phyloP scores from a whole-genome alignment of 805 yeast genomes.

The Barnettozyma wickerhamii region DNA sequence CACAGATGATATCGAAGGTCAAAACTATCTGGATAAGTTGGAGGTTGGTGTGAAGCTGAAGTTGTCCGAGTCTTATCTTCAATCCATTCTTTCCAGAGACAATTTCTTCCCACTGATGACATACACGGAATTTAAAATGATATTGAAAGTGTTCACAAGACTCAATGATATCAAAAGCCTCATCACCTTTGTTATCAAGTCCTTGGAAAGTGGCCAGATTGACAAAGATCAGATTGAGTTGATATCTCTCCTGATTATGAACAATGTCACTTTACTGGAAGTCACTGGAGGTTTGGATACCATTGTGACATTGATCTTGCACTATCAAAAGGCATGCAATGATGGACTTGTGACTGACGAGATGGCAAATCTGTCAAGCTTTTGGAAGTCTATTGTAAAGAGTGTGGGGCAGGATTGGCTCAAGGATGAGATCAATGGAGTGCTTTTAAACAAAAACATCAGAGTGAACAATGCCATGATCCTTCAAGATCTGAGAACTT shows the following conservation, averaged over 20 bases:
- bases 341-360: neutral
- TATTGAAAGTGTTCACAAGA: slow-evolving; percentile 11
- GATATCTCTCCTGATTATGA: slow-evolving; percentile 6
- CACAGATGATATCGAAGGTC: slow-evolving; percentile 18
- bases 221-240: slow-evolving; percentile 18
- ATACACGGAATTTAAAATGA: slow-evolving; percentile 30
- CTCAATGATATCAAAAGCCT: slow-evolving; percentile 27
- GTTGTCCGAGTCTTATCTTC: slow-evolving; percentile 30
- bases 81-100: slow-evolving; percentile 18
- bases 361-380: slow-evolving; percentile 6
- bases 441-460: slow-evolving; percentile 3
- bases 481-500: neutral
- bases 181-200: slow-evolving; percentile 10
- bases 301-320: slow-evolving; percentile 10
- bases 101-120: slow-evolving; percentile 35
- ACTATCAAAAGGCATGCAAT: slow-evolving; percentile 3
- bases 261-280: neutral
- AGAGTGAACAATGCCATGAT: neutral
- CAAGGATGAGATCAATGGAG: slow-evolving; percentile 6
- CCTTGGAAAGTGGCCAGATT: slow-evolving; percentile 16
- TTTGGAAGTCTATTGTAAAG: slow-evolving; percentile 3
- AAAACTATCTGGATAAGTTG: slow-evolving; percentile 21
- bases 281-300: slow-evolving; percentile 3
- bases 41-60: slow-evolving; percentile 29
- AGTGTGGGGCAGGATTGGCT: slow-evolving; percentile 2